Conservation (phyloP, 495 filamentous ascomycete species). For the Aspergillus campestris region DNA sequence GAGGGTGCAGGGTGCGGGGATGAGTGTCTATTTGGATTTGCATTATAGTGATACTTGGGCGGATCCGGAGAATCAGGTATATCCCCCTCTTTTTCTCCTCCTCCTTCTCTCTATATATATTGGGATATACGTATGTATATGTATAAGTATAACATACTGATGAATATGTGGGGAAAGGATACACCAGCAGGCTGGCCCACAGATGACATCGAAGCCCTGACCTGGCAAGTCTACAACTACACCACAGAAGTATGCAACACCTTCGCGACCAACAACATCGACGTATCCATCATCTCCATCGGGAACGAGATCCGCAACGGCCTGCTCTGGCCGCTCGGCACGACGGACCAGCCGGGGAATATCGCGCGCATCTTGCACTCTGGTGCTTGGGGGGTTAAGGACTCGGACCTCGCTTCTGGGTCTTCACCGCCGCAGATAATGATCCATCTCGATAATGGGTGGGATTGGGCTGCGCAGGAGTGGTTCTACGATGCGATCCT, state of each 20-base stretch:
- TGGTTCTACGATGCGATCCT: constrained; percentile 54
- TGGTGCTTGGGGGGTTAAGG: constrained; percentile 52
- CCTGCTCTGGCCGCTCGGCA: constrained; percentile 55
- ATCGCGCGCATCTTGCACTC: constrained; percentile 55
- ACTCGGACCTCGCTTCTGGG: constrained; percentile 50
- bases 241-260: constrained; percentile 51
- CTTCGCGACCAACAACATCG: constrained; percentile 45
- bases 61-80: constrained; percentile 37
- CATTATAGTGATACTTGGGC: constrained; percentile 65
- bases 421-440: constrained; percentile 51
- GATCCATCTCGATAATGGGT: constrained; percentile 65
- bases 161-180: constrained; percentile 18
- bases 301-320: constrained; percentile 62
- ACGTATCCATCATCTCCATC: constrained; percentile 56
- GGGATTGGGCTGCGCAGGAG: constrained; percentile 56
- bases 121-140: background rate
- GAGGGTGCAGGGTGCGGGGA: constrained; percentile 54
- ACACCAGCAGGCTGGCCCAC: constrained; percentile 55
- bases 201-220: constrained; percentile 45
- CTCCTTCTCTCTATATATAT: background rate
- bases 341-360: constrained; percentile 43
- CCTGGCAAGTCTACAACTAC: constrained; percentile 58
- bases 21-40: constrained; percentile 60
- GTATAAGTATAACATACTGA: background rate
- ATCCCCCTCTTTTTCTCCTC: background rate